Conservation (phyloP, 768 basidiomycete species). For the Tulasnella sp. region DNA sequence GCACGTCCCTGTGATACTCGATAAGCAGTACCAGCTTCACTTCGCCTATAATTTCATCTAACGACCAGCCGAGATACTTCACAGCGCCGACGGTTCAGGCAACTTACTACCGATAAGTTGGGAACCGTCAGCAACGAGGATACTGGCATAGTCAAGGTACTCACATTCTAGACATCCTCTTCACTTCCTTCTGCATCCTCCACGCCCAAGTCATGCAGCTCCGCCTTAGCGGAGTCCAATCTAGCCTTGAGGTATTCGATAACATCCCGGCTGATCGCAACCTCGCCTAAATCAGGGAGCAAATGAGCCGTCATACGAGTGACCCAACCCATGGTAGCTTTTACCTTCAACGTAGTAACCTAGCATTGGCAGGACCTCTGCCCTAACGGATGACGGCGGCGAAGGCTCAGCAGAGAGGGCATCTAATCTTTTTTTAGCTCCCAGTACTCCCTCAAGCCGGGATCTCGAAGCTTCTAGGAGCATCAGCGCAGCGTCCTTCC, state of each 20-base stretch:
- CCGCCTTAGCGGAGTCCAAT: background rate
- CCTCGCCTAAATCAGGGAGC: background rate
- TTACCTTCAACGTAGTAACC: background rate
- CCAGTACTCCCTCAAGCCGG: background rate
- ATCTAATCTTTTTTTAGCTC: background rate
- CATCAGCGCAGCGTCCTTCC: background rate
- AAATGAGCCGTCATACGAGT: background rate
- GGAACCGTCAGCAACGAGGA: background rate
- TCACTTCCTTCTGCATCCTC: slow-evolving; percentile 23
- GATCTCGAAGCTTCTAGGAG: background rate
- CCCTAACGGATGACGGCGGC: background rate
- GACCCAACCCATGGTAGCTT: background rate
- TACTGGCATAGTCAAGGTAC: background rate
- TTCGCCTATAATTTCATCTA: no score
- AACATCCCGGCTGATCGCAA: background rate
- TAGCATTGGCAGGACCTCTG: background rate
- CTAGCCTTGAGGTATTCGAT: background rate
- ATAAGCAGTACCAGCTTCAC: no score
- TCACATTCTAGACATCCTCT: slow-evolving; percentile 34
- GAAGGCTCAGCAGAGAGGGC: background rate
- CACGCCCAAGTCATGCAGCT: slow-evolving; percentile 31
- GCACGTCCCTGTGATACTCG: no score
- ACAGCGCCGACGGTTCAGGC: background rate
- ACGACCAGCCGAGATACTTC: no score
- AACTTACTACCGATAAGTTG: background rate